Percentiles rank a stretch among this genome's conserved stretches.
Evolutionary conservation across 805 yeast genomes (phyloP).

Genomic region (Yarrowia deformans): DNA sequence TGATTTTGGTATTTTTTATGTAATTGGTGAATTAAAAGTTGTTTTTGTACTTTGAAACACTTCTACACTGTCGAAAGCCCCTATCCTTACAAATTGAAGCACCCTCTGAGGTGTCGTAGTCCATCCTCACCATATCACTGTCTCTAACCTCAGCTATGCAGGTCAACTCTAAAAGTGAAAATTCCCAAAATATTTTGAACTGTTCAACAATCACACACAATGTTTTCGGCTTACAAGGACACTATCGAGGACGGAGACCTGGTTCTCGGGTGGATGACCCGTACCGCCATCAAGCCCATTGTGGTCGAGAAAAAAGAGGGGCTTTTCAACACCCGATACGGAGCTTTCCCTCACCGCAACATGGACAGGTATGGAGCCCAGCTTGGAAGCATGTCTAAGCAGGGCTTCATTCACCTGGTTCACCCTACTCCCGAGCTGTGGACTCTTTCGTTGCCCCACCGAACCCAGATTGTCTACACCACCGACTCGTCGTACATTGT

Average conservation of each 20-base stretch:
- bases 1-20: too few species aligned
- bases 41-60: too few species aligned
- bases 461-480: conserved; percentile 97
- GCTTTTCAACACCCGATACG: conserved; percentile 81
- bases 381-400: conserved; percentile 67
- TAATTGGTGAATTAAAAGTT: too few species aligned
- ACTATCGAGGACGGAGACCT: conserved; percentile 84
- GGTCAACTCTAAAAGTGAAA: conserved; percentile 13
- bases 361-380: conserved; percentile 91
- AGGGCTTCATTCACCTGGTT: conserved; percentile 84
- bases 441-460: conserved; percentile 94
- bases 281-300: conserved; percentile 81
- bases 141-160: conserved; percentile 1
- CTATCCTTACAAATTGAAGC: too few species aligned
- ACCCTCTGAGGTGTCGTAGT: too few species aligned
- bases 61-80: too few species aligned
- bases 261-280: conserved; percentile 83
- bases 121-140: too few species aligned
- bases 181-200: conserved; percentile 4
- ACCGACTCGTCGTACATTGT: conserved; percentile 93
- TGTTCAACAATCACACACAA: conserved; percentile 48
- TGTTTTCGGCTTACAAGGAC: conserved; percentile 67
- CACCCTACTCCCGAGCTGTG: conserved; percentile 96
- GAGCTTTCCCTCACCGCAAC: conserved; percentile 80
- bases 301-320: conserved; percentile 63